Conservation (phyloP, 768 basidiomycete species). For the Pleurotus eryngii region DNA sequence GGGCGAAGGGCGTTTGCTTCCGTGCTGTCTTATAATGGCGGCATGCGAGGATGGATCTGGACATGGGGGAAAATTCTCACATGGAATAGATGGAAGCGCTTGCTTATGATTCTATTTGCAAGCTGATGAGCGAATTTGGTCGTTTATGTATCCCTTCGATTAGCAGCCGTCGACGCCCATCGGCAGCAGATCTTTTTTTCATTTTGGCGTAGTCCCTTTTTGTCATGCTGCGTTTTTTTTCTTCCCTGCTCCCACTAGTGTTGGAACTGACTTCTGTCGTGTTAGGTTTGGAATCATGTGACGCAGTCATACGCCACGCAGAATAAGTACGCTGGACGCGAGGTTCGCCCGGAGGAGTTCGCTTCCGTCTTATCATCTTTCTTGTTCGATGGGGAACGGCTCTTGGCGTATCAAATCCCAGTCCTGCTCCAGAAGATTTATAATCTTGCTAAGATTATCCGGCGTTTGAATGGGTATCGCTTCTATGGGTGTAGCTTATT, state of each 20-base stretch:
- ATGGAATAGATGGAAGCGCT: constrained; percentile 5
- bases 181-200: background rate
- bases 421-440: constrained; percentile 87
- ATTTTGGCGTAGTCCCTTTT: constrained; percentile 5
- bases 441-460: constrained; percentile 87
- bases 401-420: constrained; percentile 92
- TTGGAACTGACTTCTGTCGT: background rate
- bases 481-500: constrained; percentile 98
- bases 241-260: constrained; percentile 8
- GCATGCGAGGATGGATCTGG: background rate
- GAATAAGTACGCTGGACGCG: constrained; percentile 95
- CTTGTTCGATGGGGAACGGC: constrained; percentile 75
- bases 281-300: constrained; percentile 87
- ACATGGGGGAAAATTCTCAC: constrained; percentile 7
- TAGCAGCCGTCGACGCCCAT: background rate
- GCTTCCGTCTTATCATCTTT: constrained; percentile 78
- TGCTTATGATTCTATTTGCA: background rate
- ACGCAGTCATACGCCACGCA: constrained; percentile 86
- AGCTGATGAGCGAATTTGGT: background rate
- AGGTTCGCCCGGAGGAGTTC: constrained; percentile 85
- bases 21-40: background rate
- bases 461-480: constrained; percentile 88
- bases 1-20: background rate
- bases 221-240: constrained; percentile 5
- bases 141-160: constrained; percentile 1